Evolutionary conservation across 2,329 filamentous ascomycete species (phyloP).

Genomic region (Xylaria sp.): DNA sequence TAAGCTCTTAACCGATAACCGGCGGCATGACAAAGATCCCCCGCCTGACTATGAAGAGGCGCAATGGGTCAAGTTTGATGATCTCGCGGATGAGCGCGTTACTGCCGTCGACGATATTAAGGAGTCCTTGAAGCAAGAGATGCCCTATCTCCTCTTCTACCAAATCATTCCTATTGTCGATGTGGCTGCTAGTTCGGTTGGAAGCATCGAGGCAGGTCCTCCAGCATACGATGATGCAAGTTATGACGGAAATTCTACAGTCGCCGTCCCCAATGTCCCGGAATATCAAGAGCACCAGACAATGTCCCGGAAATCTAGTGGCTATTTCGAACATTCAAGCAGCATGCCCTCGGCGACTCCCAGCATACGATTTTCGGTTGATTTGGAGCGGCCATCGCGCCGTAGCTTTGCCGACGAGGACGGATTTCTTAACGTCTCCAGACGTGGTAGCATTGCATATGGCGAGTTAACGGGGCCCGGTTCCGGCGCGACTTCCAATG

Average conservation of each 20-base stretch:
- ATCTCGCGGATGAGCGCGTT: conserved; percentile 77
- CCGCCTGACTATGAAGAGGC: conserved; percentile 76
- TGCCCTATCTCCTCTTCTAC: conserved; percentile 94
- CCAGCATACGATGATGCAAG: conserved; percentile 68
- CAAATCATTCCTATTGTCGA: conserved; percentile 90
- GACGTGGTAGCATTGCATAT: conserved; percentile 63
- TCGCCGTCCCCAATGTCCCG: conserved; percentile 51
- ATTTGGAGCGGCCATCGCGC: conserved; percentile 62
- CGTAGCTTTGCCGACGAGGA: conserved; percentile 60
- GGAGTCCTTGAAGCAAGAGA: conserved; percentile 82
- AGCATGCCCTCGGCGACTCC: conserved; percentile 53
- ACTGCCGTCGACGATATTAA: conserved; percentile 81
- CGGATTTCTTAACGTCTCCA: conserved; percentile 49
- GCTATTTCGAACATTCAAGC: conserved; percentile 59
- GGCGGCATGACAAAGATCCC: conserved; percentile 64
- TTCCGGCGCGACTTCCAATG: conserved; percentile 52
- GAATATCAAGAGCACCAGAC: conserved; percentile 46
- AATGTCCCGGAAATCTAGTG: conserved; percentile 53
- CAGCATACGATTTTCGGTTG: conserved; percentile 66
- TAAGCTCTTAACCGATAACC: conserved; percentile 69
- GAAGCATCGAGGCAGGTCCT: conserved; percentile 61
- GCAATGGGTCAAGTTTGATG: conserved; percentile 92
- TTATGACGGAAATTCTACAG: conserved; percentile 50
- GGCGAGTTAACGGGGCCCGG: conserved; percentile 57
- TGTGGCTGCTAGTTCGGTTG: conserved; percentile 62